Evolutionary conservation across 495 filamentous ascomycete species (phyloP).

Genomic region (Penicillium macrosclerotiorum): DNA sequence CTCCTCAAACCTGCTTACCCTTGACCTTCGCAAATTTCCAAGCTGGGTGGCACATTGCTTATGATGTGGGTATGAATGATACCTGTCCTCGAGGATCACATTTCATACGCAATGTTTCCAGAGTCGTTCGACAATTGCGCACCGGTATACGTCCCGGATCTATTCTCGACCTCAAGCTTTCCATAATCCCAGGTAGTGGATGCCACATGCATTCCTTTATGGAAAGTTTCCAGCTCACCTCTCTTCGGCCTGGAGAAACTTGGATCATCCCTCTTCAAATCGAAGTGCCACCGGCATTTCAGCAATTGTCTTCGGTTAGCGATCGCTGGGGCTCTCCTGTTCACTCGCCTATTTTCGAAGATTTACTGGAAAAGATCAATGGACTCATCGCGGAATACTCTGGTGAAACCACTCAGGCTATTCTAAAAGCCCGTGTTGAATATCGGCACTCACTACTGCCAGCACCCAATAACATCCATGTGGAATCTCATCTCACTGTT

Average conservation of each 20-base stretch:
- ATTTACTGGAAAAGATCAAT: conserved; percentile 19
- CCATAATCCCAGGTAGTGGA: conserved; percentile 5
- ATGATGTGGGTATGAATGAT: conserved; percentile 8
- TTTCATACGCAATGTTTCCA: conserved; percentile 18
- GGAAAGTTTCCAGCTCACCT: conserved; percentile 5
- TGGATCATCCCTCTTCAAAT: conserved; percentile 22
- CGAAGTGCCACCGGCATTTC: conserved; percentile 6
- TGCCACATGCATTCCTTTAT: conserved; percentile 15
- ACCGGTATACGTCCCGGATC: conserved; percentile 22
- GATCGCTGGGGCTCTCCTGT: not conserved
- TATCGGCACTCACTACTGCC: conserved; percentile 25
- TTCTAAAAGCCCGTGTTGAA: conserved; percentile 17
- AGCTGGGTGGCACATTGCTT: conserved; percentile 25
- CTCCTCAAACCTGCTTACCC: conserved; percentile 15
- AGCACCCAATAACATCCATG: conserved; percentile 6
- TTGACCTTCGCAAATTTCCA: conserved; percentile 2
- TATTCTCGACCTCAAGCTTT: conserved; percentile 15
- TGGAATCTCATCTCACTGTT: conserved; percentile 18
- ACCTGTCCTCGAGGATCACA: conserved; percentile 1
- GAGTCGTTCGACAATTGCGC: conserved; percentile 22
- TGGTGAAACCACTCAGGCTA: conserved; percentile 10
- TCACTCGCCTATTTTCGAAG: conserved; percentile 11
- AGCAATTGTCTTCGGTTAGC: not conserved
- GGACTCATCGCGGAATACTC: conserved; percentile 14
- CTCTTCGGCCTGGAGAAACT: conserved; percentile 23